These are phyloP conservation scores for Dactylellina cionopaga DNA, from an alignment of 2,329 filamentous ascomycete genomes.

Conservation along the genomic window DNA sequence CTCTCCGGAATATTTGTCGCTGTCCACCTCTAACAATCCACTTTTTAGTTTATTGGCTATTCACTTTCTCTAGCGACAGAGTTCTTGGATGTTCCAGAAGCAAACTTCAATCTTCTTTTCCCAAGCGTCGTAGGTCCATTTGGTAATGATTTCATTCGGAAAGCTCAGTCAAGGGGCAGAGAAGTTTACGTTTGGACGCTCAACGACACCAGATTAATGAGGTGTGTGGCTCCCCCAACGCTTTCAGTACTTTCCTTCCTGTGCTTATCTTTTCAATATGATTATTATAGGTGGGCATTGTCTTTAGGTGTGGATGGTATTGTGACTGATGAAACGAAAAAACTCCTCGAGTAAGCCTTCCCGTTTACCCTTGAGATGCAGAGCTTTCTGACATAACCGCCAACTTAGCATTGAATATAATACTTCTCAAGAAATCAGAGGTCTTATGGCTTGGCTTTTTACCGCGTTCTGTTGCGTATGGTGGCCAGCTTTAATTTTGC, in stretches of 20 bases:
- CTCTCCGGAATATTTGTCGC: not conserved
- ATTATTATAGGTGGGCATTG: conserved; percentile 26
- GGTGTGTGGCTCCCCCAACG: conserved; percentile 69
- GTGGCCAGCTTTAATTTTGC: conserved; percentile 43
- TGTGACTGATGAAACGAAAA: conserved; percentile 82
- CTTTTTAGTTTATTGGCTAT: conserved; percentile 61
- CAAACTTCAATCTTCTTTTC: conserved; percentile 82
- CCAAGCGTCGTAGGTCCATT: conserved; percentile 73
- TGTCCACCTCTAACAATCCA: not conserved
- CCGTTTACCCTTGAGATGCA: not conserved
- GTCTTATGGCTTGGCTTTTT: conserved; percentile 15
- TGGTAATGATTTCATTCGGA: conserved; percentile 73
- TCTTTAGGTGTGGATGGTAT: conserved; percentile 75
- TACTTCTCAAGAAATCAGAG: conserved; percentile 19
- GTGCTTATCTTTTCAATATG: not conserved
- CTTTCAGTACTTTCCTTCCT: not conserved
- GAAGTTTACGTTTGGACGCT: conserved; percentile 86
- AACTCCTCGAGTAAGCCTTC: conserved; percentile 55
- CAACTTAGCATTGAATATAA: conserved; percentile 8
- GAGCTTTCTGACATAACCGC: not conserved
- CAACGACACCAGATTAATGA: conserved; percentile 81
- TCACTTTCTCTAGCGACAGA: conserved; percentile 71
- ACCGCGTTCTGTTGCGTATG: conserved; percentile 33
- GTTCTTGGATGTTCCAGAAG: conserved; percentile 73
- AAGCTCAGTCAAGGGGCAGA: conserved; percentile 68